Percentiles rank a stretch among this genome's conserved stretches.
Conservation (phyloP, 352 stramenopile species). For the Thalassiosira hispida region DNA sequence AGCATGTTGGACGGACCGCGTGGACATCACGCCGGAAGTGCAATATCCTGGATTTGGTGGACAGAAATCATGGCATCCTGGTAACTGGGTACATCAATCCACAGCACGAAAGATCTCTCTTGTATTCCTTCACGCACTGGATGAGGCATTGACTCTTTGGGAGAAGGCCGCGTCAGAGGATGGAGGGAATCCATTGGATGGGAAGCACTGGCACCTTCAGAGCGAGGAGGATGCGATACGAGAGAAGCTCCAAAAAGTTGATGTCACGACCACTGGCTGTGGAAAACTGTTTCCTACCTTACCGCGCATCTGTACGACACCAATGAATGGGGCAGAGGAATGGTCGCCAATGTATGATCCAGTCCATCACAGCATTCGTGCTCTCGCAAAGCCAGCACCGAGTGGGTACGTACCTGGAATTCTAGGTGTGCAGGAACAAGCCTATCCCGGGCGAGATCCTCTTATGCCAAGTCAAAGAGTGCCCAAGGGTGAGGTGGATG, state of each 20-base stretch:
- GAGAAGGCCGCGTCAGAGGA: conserved; percentile 30
- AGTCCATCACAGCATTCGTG: conserved; percentile 32
- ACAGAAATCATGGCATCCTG: conserved; percentile 58
- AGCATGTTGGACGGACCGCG: conserved; percentile 66
- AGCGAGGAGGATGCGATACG: conserved; percentile 58
- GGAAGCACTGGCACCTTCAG: conserved; percentile 68
- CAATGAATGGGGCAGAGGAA: conserved; percentile 63
- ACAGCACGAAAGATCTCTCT: conserved; percentile 60
- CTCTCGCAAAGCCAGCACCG: conserved; percentile 49
- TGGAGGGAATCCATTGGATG: conserved; percentile 48
- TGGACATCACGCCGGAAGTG: conserved; percentile 34
- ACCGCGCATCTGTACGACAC: conserved; percentile 46
- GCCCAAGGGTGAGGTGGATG: conserved; percentile 63
- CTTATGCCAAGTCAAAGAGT: conserved; percentile 45
- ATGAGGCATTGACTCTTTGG: conserved; percentile 59
- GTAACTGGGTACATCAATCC: conserved; percentile 53
- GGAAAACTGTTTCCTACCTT: conserved; percentile 40
- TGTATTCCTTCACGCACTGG: conserved; percentile 63
- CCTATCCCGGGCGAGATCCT: conserved; percentile 60
- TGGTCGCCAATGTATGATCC: conserved; percentile 58
- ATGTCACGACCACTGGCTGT: conserved; percentile 46
- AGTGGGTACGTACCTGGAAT: conserved; percentile 52
- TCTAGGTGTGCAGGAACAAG: conserved; percentile 3
- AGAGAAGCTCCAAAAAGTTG: conserved; percentile 45
- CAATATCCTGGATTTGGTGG: conserved; percentile 44